A percentile compares a stretch with the other conserved stretches of the same genome.
Evolutionary conservation across 139 green algal genomes (phyloP).

Genomic region (Volvox africanus): DNA sequence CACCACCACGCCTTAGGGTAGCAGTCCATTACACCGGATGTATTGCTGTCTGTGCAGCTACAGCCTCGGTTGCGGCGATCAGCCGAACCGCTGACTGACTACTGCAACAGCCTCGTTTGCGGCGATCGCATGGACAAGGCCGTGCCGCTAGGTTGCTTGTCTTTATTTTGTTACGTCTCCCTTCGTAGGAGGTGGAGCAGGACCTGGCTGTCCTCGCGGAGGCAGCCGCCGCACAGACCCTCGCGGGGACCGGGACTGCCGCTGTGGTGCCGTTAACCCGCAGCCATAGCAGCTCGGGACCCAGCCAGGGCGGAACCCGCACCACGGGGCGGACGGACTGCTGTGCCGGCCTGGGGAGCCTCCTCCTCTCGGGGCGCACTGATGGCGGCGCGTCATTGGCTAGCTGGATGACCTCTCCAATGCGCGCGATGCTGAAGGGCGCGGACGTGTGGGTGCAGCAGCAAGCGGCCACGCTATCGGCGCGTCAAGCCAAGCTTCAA

Average conservation of each 20-base stretch:
- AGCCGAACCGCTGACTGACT: no score
- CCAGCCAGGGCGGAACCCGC: neutral
- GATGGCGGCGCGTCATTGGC: slow-evolving; percentile 11
- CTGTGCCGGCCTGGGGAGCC: neutral
- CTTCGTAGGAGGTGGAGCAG: slow-evolving; percentile 8
- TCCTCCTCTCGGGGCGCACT: neutral
- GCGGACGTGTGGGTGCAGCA: neutral
- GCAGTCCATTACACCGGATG: no score
- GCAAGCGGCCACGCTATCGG: neutral
- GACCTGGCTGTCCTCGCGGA: neutral
- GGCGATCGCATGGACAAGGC: no score
- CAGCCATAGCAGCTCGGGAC: neutral
- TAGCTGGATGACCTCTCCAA: neutral
- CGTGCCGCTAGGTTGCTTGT: no score
- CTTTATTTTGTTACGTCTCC: neutral
- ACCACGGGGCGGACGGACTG: neutral
- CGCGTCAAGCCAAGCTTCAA: slow-evolving; percentile 9
- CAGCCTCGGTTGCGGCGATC: no score
- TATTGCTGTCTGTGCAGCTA: no score
- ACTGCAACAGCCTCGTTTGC: no score
- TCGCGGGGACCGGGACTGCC: neutral
- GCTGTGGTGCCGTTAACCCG: neutral
- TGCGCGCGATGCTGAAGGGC: neutral
- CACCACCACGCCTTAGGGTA: no score
- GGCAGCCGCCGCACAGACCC: neutral